Base-by-base conservation (phyloP, 1,139 yeast species). In the Kodamaea sp. region DNA sequence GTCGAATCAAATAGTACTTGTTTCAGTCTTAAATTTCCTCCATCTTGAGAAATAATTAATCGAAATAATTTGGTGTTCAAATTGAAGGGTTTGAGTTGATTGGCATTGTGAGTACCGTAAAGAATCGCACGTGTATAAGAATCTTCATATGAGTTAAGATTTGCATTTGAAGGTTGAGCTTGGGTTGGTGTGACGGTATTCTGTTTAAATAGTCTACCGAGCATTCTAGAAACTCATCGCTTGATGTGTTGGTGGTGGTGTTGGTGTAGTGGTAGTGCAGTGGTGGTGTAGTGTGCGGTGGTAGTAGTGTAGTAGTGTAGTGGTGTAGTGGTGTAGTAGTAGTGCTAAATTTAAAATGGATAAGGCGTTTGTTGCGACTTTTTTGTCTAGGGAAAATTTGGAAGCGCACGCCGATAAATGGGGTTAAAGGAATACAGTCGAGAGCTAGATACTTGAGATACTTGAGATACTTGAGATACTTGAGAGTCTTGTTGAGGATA, bases 11-110 rank as follows among this genome's bases (percentile, higher is more conserved):
- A 73, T 15, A 78, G 53, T 4, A 71, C 67, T 48, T 73, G 79
- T 44, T 74, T 76, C 2, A 70, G 55, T 11, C 80, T 54, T 7
- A 76, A 47, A 44, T 57, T 69, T 0, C 79, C 79, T 3, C 76
- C 79, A 50, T 77, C 82, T 51, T 77, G 81, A 7, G 78, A 58
- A 32, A 77, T 60, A 2, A 77, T 53, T 26, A 76, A 52, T 29
- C 82, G 56, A 51, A 72, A 74, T 10, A 59, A 56, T 36, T 63
- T 60, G 22, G 54, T 48, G 40, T 66, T 66, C 28, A 73, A 50
- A 26, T 60, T 63, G 46, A 42, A 55, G 0, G 70, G 67, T 41
- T 54, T 51, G 25, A 65, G 44, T 31, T 55, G 60, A 36, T 53
- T 45, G 15, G 60, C 52, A 37, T 64, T 63, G 32, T 61, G 56